Evolutionary conservation across 2,329 filamentous ascomycete species (phyloP), one percentile per base, ranked within the genome.

Genomic region (Ophidiomyces ophidiicola): DNA sequence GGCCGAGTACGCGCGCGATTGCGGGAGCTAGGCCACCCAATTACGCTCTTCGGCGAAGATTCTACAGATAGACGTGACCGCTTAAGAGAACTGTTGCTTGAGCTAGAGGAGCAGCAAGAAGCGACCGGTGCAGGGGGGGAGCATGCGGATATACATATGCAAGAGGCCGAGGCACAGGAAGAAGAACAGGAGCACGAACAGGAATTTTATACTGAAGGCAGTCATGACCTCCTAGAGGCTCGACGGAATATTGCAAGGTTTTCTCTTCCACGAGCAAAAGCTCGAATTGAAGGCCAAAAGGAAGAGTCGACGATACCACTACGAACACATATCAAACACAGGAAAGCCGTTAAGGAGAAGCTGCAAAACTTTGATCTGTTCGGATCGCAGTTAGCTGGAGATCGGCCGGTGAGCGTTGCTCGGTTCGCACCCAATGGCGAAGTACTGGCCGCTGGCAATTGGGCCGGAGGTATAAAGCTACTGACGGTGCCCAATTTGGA

Each of bases 11-110:
- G 86, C 44, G 70, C 77, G 25, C 78, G 76, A 48, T 71, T 96
- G 43, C 78, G 90, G 48, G 81, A 90, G 53, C 71, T 94, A 47
- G 85, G 83, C n/a, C 82, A 98, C 56, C 90, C 90, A 7, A 78
- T 96, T 40, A 98, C 88, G 0, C 70, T 96, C 0, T 98, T 98
- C 48, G 90, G 87, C 43, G 90, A 98, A 64, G 84, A 83, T 0
- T 79, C 80, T 1, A 78, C 75, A 18, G 88, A 96, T 52, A 71
- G 90, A 44, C 74, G 92, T 65, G 87, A 94, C 55, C 76, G 90
- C 47, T 62, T 98, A 52, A 77, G 90, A 47, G 82, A 85, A 52
- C 66, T 94, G 19, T 67, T 98, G 48, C 78, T 79, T 2, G 76
- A 80, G 36, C 74, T 85, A 47, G 72, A 76, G 1, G 81, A 87